A percentile compares a stretch with the other conserved stretches of the same genome.
phyloP scores from a whole-genome alignment of 2,329 filamentous ascomycete genomes.

The Phymatotrichopsis omnivora region DNA sequence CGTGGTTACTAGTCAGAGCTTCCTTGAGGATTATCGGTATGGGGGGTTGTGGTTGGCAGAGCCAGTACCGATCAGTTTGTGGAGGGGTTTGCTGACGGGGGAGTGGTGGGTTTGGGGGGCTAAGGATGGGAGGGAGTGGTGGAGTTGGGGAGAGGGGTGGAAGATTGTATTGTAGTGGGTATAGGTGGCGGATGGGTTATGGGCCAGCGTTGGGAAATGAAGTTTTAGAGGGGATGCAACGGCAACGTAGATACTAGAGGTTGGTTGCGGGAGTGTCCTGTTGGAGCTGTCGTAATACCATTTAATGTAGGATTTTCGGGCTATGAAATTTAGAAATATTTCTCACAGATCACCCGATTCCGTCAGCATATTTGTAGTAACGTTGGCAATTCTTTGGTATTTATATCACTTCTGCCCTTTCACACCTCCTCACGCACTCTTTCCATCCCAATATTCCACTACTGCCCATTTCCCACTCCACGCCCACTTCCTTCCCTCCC shows the following conservation, averaged over 20 bases:
- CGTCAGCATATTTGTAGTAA: no score
- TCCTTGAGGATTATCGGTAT: conserved; percentile 20
- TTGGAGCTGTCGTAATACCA: no score
- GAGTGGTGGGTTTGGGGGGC: conserved; percentile 13
- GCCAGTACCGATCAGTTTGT: conserved; percentile 20
- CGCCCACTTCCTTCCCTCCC: conserved; percentile 68
- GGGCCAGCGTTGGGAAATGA: no score
- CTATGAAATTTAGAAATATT: no score
- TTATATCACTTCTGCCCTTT: no score
- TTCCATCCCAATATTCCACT: conserved; percentile 70
- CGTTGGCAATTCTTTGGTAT: no score
- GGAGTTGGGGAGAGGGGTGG: conserved; percentile 16
- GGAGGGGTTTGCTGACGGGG: neutral
- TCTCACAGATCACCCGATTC: no score
- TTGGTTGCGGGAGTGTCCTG: no score
- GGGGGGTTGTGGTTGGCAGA: conserved; percentile 23
- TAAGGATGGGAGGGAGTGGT: conserved; percentile 12
- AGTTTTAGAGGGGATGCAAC: no score
- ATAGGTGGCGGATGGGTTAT: neutral
- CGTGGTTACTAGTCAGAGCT: conserved; percentile 5
- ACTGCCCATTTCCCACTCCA: conserved; percentile 97
- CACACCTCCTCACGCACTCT: no score
- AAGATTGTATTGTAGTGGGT: conserved; percentile 1
- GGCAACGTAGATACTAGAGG: no score
- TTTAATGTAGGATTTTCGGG: no score